Conservation (phyloP, 169 alveolate species). For the Pseudocohnilembus persalinus region DNA sequence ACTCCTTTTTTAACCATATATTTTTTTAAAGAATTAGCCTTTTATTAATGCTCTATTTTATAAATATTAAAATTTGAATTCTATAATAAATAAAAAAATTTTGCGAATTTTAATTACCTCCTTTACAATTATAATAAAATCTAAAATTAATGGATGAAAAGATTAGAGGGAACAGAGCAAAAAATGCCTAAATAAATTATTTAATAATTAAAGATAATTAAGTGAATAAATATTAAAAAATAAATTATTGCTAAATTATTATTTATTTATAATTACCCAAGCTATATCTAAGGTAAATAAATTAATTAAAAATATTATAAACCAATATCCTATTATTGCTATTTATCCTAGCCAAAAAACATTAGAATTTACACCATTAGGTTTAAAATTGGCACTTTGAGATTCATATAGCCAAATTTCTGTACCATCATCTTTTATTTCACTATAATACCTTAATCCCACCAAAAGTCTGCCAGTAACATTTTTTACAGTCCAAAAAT, state of each 20-base stretch:
- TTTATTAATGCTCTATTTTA: not conserved
- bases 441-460: conserved; percentile 72
- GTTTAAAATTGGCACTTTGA: not conserved
- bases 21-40: not conserved
- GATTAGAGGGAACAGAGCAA: not conserved
- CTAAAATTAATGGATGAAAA: not conserved
- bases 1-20: not conserved
- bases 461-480: conserved; percentile 68
- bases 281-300: not conserved
- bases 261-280: not conserved
- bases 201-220: no score
- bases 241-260: no score
- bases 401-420: conserved; percentile 64
- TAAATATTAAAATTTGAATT: no score
- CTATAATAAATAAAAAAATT: no score
- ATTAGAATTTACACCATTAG: not conserved
- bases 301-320: no score
- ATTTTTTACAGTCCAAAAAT: conserved; percentile 71
- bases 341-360: not conserved
- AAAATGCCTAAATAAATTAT: not conserved
- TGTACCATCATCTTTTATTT: conserved; percentile 67
- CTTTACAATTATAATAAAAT: not conserved
- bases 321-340: not conserved
- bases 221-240: no score
- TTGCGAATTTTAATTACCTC: not conserved